These are phyloP conservation scores for Ceratocystis huliohia DNA, from an alignment of 2,329 filamentous ascomycete genomes.

Conservation along the genomic window DNA sequence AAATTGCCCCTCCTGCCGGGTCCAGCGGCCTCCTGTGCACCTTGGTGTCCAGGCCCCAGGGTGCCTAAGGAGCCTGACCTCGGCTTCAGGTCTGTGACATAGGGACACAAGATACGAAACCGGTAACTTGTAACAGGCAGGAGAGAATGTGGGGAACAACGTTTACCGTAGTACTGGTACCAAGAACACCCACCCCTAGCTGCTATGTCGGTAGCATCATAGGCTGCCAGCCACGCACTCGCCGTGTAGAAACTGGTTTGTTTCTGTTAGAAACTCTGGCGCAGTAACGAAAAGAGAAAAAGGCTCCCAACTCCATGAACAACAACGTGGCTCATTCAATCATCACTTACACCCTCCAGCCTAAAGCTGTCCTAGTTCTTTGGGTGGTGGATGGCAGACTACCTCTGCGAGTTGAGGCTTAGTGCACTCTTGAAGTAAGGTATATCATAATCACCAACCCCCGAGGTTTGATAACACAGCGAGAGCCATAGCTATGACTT, in stretches of 20 bases:
- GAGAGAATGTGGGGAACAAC: neutral
- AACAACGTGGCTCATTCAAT: neutral
- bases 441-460: constrained; percentile 52
- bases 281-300: neutral
- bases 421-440: constrained; percentile 46
- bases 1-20: too few species aligned
- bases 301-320: neutral
- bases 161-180: constrained; percentile 57
- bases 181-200: constrained; percentile 49
- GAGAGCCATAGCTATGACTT: constrained; percentile 38
- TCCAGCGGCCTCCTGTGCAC: too few species aligned
- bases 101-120: neutral
- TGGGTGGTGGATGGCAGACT: constrained; percentile 49
- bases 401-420: constrained; percentile 54
- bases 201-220: constrained; percentile 59
- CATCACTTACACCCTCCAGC: constrained; percentile 6
- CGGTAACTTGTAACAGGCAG: too few species aligned
- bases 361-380: neutral
- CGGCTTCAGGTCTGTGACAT: too few species aligned
- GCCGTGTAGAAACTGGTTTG: constrained; percentile 34
- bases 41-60: too few species aligned
- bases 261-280: neutral
- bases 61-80: too few species aligned
- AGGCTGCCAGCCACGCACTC: constrained; percentile 59
- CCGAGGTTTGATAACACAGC: constrained; percentile 44